Base-by-base conservation (phyloP, 345 rosid genomes). In the Eucalyptus curtisii region DNA sequence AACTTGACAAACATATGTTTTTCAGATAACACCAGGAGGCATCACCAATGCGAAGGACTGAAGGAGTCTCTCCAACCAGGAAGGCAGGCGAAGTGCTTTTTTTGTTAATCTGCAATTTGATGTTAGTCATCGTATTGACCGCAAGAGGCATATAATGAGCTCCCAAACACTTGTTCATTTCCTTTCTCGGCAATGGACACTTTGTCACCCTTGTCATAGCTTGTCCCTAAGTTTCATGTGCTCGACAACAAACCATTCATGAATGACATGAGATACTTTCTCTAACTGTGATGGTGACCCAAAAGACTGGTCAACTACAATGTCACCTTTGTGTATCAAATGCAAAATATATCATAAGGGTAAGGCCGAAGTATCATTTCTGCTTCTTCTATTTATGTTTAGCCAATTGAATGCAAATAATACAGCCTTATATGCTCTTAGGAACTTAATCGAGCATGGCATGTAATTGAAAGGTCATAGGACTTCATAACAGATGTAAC, bases 11-110 rank as follows among this genome's bases (percentile, higher is more conserved):
- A 86, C 89, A 30, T 91, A 96, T 95, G 87, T 92, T 20, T 95
- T 96, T 93, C 98, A 96, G 97, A 95, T 96, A 90, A 94, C 97
- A 31, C 91, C 95, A 89, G 97, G 99, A 9, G 98, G 97, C 89
- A 95, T 96, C 89, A 96, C 97, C 22, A 95, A 97, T 84, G 98
- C 96, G 1, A 96, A 96, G 93, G 98, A 96, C 93, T 96, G 92
- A 89, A 71, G 50, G 45, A 61, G 71, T 68, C 88, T 66, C 52
- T 22, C 33, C 88, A 50, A 50, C 22, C 53, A 50, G 53, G 53
- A 50, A 50, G 53, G 4, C 53, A 50, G 53, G 53, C 53, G 22
- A 50, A 50, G 17, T 50, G 53, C 53, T 3, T 16, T 3, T 0
- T 50, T 50, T 17, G 22, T 50, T 16, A 50, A 50, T 17, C 53